These are phyloP conservation scores for Endocarpon pusillum DNA, from an alignment of 495 filamentous ascomycete species.

Conservation along the genomic window DNA sequence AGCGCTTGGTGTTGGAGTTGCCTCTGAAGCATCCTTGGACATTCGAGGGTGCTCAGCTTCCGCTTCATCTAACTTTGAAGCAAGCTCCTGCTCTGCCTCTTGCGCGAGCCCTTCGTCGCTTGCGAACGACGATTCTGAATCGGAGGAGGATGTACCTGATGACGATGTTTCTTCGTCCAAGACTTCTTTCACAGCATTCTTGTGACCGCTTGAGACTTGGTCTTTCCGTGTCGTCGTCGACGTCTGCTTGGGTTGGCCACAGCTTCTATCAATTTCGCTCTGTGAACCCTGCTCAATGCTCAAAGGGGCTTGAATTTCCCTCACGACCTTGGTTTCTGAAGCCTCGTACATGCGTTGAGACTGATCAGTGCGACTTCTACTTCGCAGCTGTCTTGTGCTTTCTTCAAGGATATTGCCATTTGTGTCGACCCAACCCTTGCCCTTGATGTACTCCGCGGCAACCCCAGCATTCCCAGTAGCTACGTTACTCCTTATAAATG, in stretches of 20 bases:
- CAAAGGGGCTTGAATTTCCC: neutral
- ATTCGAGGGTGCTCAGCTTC: slow-evolving; percentile 4
- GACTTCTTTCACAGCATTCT: no score
- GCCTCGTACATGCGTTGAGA: neutral
- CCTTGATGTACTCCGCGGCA: slow-evolving; percentile 44
- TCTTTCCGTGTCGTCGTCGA: slow-evolving; percentile 12
- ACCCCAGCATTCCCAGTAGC: slow-evolving; percentile 23
- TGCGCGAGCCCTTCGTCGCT: slow-evolving; percentile 9
- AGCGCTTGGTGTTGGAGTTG: slow-evolving; percentile 17
- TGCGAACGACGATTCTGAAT: slow-evolving; percentile 8
- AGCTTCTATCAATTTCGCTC: no score
- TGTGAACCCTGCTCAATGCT: no score
- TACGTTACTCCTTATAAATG: slow-evolving; percentile 43
- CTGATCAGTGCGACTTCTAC: neutral
- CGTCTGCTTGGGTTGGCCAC: slow-evolving; percentile 8
- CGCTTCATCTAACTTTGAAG: slow-evolving; percentile 4
- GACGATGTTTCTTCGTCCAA: neutral
- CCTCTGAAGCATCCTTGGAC: slow-evolving; percentile 3
- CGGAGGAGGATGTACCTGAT: slow-evolving; percentile 11
- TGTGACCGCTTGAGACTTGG: no score
- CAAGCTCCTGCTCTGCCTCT: slow-evolving; percentile 6
- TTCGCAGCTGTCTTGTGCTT: neutral
- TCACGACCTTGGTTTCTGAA: neutral
- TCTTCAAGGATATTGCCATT: slow-evolving; percentile 58
- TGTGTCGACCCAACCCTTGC: slow-evolving; percentile 77